Percentiles rank a stretch among this genome's conserved stretches.
phyloP scores from a whole-genome alignment of 139 green algal genomes.

The Tetraselmis striata region DNA sequence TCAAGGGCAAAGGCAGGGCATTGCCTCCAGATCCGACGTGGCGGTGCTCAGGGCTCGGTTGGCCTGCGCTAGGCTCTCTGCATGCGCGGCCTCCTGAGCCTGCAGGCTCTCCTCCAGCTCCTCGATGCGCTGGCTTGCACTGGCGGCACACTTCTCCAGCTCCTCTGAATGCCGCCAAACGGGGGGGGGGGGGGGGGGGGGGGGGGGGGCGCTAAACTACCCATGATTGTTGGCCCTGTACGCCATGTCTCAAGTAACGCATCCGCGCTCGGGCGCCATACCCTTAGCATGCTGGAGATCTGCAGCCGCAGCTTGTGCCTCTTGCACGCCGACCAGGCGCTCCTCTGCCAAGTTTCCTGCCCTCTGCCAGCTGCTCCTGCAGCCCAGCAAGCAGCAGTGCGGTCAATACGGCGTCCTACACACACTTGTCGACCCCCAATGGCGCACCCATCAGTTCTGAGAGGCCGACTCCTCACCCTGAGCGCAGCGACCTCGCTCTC shows the following conservation, averaged over 20 bases:
- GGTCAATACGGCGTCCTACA: no score
- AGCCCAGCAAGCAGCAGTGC: no score
- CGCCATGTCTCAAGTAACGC: no score
- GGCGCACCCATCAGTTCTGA: background rate
- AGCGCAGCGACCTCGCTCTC: background rate
- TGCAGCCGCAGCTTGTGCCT: constrained; percentile 7
- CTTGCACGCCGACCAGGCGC: constrained; percentile 1
- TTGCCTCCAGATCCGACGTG: background rate
- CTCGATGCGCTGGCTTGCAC: constrained; percentile 49
- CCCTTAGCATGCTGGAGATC: constrained; percentile 9
- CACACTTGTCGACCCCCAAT: background rate
- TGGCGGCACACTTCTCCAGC: constrained; percentile 51
- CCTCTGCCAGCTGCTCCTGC: background rate
- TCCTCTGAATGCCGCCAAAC: constrained; percentile 53
- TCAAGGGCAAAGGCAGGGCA: no score
- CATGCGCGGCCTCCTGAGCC: constrained; percentile 31
- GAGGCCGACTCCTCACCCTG: no score
- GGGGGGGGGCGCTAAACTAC: no score
- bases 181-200: no score
- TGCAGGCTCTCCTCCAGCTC: constrained; percentile 49
- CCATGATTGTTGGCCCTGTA: no score
- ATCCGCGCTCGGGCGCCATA: background rate
- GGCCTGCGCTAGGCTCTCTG: constrained; percentile 19
- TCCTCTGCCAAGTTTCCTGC: constrained; percentile 5
- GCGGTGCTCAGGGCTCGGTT: no score